Percentiles rank a stretch among this genome's conserved stretches.
These are phyloP conservation scores for Penicillium sp. DNA, from an alignment of 2,329 filamentous ascomycete species.

Conservation along the genomic window DNA sequence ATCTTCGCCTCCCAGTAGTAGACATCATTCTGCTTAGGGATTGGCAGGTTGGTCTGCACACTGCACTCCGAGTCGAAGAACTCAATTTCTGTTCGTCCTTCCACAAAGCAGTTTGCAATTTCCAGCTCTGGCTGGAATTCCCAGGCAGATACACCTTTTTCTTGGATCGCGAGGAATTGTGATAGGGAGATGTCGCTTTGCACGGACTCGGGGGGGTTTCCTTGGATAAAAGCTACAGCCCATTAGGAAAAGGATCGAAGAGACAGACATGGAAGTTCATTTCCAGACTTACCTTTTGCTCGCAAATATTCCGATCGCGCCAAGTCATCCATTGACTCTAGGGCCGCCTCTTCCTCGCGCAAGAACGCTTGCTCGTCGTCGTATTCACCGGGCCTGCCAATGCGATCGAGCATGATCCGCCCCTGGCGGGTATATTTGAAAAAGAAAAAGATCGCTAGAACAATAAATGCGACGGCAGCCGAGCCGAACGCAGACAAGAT, in stretches of 20 bases:
- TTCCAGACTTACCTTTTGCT: constrained; percentile 71
- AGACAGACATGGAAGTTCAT: neutral
- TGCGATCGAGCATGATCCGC: constrained; percentile 86
- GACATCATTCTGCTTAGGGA: constrained; percentile 98
- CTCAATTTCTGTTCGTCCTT: constrained; percentile 93
- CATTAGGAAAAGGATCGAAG: constrained; percentile 3
- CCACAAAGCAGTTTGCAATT: constrained; percentile 98
- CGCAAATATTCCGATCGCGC: constrained; percentile 85
- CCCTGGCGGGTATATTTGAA: constrained; percentile 86
- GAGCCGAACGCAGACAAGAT: constrained; percentile 92
- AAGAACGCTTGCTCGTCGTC: constrained; percentile 96
- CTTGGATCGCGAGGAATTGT: constrained; percentile 96
- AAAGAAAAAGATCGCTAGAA: constrained; percentile 84
- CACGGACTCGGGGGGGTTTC: constrained; percentile 89
- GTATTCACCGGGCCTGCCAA: constrained; percentile 91
- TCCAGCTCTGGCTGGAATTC: constrained; percentile 99
- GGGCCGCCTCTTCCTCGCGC: constrained; percentile 88
- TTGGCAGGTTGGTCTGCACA: constrained; percentile 92
- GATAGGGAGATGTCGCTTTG: constrained; percentile 97
- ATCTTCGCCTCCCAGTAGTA: constrained; percentile 99
- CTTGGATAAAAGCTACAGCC: constrained; percentile 77
- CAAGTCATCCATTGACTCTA: constrained; percentile 94
- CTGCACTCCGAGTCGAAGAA: constrained; percentile 98
- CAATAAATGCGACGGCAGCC: constrained; percentile 75
- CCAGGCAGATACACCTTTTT: constrained; percentile 99